Evolutionary conservation across 768 basidiomycete genomes (phyloP).

Genomic region (Strobilomyces confusus): DNA sequence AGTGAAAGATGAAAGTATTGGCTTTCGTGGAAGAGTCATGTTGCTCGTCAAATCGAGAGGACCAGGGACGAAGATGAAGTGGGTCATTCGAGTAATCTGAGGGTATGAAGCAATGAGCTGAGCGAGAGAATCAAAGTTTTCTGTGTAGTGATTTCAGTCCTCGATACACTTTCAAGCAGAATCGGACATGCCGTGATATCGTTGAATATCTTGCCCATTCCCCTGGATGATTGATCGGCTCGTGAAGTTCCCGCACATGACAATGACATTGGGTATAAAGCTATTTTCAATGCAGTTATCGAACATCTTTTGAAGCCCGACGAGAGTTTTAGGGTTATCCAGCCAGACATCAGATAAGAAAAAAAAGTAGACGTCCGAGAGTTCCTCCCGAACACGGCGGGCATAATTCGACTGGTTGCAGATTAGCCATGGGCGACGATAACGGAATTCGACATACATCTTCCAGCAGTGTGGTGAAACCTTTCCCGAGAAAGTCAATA

Average conservation of each 20-base stretch:
- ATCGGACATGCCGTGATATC: constrained; percentile 69
- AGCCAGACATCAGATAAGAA: constrained; percentile 96
- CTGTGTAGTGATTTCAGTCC: constrained; percentile 37
- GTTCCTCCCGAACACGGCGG: constrained; percentile 60
- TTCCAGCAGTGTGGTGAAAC: constrained; percentile 83
- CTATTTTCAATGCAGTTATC: constrained; percentile 84
- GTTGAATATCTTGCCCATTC: constrained; percentile 69
- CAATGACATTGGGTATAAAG: constrained; percentile 84
- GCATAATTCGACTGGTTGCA: constrained; percentile 55
- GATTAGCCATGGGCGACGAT: neutral
- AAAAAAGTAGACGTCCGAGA: constrained; percentile 81
- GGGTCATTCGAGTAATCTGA: constrained; percentile 67
- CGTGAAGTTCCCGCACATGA: constrained; percentile 95
- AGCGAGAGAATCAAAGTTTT: constrained; percentile 82
- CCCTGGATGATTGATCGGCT: constrained; percentile 78
- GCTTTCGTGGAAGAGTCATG: constrained; percentile 73
- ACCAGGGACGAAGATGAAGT: constrained; percentile 94
- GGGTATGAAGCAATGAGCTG: constrained; percentile 84
- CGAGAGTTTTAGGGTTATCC: constrained; percentile 79
- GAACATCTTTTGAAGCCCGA: constrained; percentile 79
- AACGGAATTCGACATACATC: constrained; percentile 54
- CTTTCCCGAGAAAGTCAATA: constrained; percentile 95
- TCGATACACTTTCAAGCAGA: neutral
- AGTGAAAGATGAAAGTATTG: constrained; percentile 73
- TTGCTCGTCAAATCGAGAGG: constrained; percentile 87